Conservation (phyloP, 164 flowering plant species). For the Sedum album region DNA sequence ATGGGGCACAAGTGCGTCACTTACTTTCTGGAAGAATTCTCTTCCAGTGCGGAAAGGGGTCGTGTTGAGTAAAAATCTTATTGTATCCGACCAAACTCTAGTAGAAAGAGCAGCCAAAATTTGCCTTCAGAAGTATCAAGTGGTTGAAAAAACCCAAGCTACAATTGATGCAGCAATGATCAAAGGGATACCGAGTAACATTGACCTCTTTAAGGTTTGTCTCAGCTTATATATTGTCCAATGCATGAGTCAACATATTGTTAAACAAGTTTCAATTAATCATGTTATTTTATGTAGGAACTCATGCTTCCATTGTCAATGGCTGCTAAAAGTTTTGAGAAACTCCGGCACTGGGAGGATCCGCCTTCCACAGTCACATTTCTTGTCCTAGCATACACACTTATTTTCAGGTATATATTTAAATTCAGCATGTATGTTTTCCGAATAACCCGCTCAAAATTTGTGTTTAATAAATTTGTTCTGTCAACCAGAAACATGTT, state of each 20-base stretch:
- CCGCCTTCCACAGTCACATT: conserved; percentile 71
- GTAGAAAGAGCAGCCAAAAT: conserved; percentile 57
- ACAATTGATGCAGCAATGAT: conserved; percentile 94
- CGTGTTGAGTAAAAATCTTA: conserved; percentile 64
- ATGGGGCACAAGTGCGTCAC: conserved; percentile 62
- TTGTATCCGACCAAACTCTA: conserved; percentile 57
- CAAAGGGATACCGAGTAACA: conserved; percentile 90
- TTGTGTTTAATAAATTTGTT: conserved; percentile 79
- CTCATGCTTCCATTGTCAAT: conserved; percentile 64
- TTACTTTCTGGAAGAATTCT: conserved; percentile 65
- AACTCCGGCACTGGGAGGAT: conserved; percentile 83
- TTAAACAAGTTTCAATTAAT: background rate
- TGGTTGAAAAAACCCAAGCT: conserved; percentile 81
- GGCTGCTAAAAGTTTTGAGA: conserved; percentile 44
- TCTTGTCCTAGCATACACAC: conserved; percentile 57
- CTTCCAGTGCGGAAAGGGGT: conserved; percentile 40
- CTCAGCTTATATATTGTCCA: background rate
- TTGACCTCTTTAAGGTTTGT: conserved; percentile 84
- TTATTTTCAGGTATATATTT: conserved; percentile 63
- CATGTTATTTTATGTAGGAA: conserved; percentile 43
- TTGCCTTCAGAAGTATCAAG: conserved; percentile 49
- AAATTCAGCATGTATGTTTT: background rate
- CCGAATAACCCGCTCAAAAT: conserved; percentile 15
- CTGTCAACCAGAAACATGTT: no score
- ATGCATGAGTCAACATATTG: background rate